A percentile compares a stretch with the other conserved stretches of the same genome.
Conservation (phyloP, 148 eudicot genomes). For the Polygonum maritimum region DNA sequence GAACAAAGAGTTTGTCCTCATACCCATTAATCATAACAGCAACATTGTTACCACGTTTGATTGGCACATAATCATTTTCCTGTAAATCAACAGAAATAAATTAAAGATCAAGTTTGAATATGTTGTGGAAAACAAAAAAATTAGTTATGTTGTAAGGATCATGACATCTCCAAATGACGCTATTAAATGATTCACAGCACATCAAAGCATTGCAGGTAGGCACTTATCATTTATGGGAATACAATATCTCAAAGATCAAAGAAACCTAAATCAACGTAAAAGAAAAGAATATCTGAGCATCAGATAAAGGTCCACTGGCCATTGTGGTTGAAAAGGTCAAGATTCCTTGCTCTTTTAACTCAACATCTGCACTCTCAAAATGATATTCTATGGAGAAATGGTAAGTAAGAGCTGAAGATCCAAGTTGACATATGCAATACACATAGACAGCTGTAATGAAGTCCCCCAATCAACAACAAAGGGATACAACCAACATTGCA, state of each 20-base stretch:
- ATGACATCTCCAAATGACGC: background rate
- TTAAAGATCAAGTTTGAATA: background rate
- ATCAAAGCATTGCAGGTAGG: background rate
- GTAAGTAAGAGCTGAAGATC: background rate
- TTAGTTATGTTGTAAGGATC: background rate
- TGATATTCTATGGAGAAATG: background rate
- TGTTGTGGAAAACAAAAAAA: background rate
- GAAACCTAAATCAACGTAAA: background rate
- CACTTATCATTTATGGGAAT: background rate
- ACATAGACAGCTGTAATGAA: background rate
- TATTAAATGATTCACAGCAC: background rate
- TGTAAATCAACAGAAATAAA: constrained; percentile 22
- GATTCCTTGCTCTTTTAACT: background rate
- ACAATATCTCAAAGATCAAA: background rate
- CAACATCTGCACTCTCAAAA: background rate
- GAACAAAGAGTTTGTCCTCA: constrained; percentile 14
- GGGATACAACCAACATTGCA: background rate
- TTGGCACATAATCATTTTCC: constrained; percentile 87
- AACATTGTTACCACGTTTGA: constrained; percentile 78
- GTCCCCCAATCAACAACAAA: background rate
- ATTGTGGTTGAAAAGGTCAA: background rate
- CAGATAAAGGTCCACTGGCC: background rate
- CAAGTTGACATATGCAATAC: background rate
- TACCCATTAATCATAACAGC: constrained; percentile 95
- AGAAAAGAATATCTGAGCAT: background rate